Percentiles rank a stretch among this genome's conserved stretches.
Evolutionary conservation across 2,329 filamentous ascomycete genomes (phyloP).

Genomic region (Hypoxylon sp.): DNA sequence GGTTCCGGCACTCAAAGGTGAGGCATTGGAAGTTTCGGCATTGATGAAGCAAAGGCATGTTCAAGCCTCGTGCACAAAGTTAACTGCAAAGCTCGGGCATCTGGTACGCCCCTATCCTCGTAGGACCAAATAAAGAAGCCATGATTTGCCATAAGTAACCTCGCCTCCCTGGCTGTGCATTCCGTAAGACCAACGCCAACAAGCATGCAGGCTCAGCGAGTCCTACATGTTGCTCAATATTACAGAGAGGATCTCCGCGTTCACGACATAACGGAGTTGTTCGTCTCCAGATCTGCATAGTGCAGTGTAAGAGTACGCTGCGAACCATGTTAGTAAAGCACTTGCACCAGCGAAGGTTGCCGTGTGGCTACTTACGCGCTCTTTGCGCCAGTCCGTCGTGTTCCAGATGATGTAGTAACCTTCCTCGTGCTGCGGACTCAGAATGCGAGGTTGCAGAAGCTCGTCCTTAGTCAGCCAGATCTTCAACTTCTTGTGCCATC

Average conservation of each 20-base stretch:
- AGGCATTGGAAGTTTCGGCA: constrained; percentile 31
- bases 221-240: constrained; percentile 34
- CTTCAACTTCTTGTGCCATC: constrained; percentile 76
- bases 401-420: constrained; percentile 77
- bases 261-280: constrained; percentile 41
- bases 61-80: constrained; percentile 13
- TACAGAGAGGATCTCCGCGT: constrained; percentile 12
- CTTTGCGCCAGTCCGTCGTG: constrained; percentile 70
- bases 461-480: constrained; percentile 78
- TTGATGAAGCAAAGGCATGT: constrained; percentile 32
- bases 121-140: constrained; percentile 29
- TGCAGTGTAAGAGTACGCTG: constrained; percentile 72
- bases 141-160: constrained; percentile 34
- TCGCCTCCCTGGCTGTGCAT: constrained; percentile 40
- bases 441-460: constrained; percentile 70
- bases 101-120: constrained; percentile 21
- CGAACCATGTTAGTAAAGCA: constrained; percentile 1
- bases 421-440: constrained; percentile 70
- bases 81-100: constrained; percentile 19
- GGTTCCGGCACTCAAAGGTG: neutral
- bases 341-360: neutral
- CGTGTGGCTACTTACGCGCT: constrained; percentile 63
- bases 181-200: constrained; percentile 46
- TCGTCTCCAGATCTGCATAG: constrained; percentile 71
- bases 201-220: constrained; percentile 29